A percentile compares a stretch with the other conserved stretches of the same genome.
Conservation (phyloP, 1,284 basidiomycete genomes). For the Athelia psychrophila region DNA sequence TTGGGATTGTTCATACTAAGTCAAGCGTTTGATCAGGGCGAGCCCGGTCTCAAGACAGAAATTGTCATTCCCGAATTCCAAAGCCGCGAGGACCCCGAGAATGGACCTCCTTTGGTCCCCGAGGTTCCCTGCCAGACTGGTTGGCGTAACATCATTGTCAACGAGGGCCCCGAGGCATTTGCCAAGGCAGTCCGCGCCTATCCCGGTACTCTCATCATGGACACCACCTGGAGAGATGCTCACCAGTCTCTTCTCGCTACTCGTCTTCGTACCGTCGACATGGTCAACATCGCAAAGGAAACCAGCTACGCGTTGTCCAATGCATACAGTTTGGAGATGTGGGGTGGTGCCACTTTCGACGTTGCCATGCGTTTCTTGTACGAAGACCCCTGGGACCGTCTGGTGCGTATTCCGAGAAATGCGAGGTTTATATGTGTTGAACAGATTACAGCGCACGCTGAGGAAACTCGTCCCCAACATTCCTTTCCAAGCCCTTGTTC, state of each 20-base stretch:
- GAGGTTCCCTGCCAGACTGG: constrained; percentile 83
- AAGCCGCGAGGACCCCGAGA: constrained; percentile 73
- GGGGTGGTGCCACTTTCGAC: constrained; percentile 99
- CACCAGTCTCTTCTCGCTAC: constrained; percentile 98
- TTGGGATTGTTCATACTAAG: not conserved
- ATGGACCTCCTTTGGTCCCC: constrained; percentile 76
- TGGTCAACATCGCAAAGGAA: constrained; percentile 98
- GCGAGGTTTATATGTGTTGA: not conserved
- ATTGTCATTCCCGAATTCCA: constrained; percentile 82
- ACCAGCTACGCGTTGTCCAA: constrained; percentile 94
- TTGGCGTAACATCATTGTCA: constrained; percentile 99
- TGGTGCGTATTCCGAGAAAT: constrained; percentile 49
- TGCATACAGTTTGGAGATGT: constrained; percentile 97
- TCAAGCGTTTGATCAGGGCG: constrained; percentile 57
- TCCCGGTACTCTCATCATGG: constrained; percentile 94
- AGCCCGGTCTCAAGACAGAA: constrained; percentile 93
- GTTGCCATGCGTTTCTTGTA: constrained; percentile 99
- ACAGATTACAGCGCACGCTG: constrained; percentile 69
- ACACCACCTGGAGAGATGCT: constrained; percentile 99
- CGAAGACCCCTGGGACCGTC: constrained; percentile 99
- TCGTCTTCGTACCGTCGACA: constrained; percentile 94
- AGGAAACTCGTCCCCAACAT: constrained; percentile 98
- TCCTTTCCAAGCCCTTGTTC: constrained; percentile 96
- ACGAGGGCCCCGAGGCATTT: constrained; percentile 97
- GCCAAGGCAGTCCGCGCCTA: constrained; percentile 98